Evolutionary conservation across 2,329 filamentous ascomycete genomes (phyloP).

Genomic region (Delphinella strobiligena): DNA sequence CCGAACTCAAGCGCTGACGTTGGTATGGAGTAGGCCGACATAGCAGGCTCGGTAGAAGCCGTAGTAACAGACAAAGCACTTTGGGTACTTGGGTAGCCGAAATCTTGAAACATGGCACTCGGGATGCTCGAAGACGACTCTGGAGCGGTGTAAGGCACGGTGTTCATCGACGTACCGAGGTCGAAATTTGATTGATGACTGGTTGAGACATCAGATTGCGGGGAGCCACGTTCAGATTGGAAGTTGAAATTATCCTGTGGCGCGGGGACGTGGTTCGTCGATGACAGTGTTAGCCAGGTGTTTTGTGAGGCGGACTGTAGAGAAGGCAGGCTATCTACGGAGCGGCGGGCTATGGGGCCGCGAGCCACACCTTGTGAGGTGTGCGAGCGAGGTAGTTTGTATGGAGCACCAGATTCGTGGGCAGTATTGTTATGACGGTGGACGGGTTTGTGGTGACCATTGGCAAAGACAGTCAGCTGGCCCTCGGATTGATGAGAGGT

Average conservation of each 20-base stretch:
- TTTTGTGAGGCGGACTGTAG: slow-evolving; percentile 2
- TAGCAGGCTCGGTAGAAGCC: slow-evolving; percentile 1
- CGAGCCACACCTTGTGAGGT: slow-evolving; percentile 36
- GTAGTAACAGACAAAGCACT: slow-evolving; percentile 2
- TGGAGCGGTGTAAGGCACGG: neutral
- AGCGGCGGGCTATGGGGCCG: slow-evolving; percentile 31
- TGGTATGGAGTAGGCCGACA: slow-evolving; percentile 6
- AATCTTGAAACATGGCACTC: slow-evolving; percentile 4
- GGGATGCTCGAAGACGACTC: slow-evolving; percentile 3
- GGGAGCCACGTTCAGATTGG: slow-evolving; percentile 7
- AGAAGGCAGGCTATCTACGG: slow-evolving; percentile 38
- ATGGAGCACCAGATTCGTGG: slow-evolving; percentile 50
- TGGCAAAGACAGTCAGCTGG: slow-evolving; percentile 48
- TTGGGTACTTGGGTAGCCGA: slow-evolving; percentile 5
- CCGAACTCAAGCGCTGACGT: slow-evolving; percentile 4
- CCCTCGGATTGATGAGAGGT: slow-evolving; percentile 47
- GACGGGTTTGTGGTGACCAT: slow-evolving; percentile 53
- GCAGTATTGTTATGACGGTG: slow-evolving; percentile 54
- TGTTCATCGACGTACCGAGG: neutral
- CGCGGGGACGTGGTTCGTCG: neutral
- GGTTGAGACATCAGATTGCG: neutral
- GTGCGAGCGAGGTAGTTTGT: slow-evolving; percentile 46
- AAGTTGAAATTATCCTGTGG: neutral
- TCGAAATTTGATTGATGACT: neutral
- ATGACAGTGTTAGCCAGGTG: neutral